Percentiles rank a stretch among this genome's conserved stretches.
phyloP scores from a whole-genome alignment of 2,329 filamentous ascomycete species.

The Arthrobotrys pseudoclavata region DNA sequence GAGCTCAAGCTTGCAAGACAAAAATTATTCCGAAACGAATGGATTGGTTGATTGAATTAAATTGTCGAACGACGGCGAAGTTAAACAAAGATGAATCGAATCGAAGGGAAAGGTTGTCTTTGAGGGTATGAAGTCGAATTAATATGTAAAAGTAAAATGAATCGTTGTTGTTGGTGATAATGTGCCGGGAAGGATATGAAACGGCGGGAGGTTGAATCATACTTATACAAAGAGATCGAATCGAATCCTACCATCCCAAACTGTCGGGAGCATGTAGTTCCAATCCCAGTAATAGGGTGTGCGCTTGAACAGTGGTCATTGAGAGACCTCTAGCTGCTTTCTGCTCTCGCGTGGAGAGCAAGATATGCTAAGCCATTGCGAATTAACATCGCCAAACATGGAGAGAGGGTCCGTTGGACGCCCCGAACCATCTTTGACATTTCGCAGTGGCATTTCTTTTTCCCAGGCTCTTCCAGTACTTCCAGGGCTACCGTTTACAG shows the following conservation, averaged over 20 bases:
- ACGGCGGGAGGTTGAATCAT: constrained; percentile 58
- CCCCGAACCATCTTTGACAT: constrained; percentile 58
- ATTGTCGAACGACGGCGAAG: constrained; percentile 20
- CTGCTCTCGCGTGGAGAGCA: constrained; percentile 58
- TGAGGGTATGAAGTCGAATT: constrained; percentile 1
- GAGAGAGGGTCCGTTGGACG: constrained; percentile 54
- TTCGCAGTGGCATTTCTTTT: constrained; percentile 38
- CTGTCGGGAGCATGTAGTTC: constrained; percentile 56
- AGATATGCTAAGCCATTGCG: constrained; percentile 52
- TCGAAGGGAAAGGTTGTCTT: constrained; percentile 41
- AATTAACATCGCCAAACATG: constrained; percentile 50
- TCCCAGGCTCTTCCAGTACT: constrained; percentile 48
- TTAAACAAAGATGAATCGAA: constrained; percentile 41
- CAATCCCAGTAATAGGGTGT: constrained; percentile 55
- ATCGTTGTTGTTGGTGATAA: constrained; percentile 58
- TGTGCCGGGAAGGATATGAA: constrained; percentile 57
- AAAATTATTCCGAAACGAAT: constrained; percentile 48
- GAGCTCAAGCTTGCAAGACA: constrained; percentile 6
- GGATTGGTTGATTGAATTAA: constrained; percentile 22
- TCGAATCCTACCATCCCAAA: constrained; percentile 52
- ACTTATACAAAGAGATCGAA: constrained; percentile 59
- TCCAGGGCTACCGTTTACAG: constrained; percentile 42
- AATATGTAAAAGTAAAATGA: constrained; percentile 25
- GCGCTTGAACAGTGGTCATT: constrained; percentile 39
- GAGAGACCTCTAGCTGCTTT: constrained; percentile 57